These are phyloP conservation scores for Starmera quercuum DNA, from an alignment of 805 yeast species.

Conservation along the genomic window DNA sequence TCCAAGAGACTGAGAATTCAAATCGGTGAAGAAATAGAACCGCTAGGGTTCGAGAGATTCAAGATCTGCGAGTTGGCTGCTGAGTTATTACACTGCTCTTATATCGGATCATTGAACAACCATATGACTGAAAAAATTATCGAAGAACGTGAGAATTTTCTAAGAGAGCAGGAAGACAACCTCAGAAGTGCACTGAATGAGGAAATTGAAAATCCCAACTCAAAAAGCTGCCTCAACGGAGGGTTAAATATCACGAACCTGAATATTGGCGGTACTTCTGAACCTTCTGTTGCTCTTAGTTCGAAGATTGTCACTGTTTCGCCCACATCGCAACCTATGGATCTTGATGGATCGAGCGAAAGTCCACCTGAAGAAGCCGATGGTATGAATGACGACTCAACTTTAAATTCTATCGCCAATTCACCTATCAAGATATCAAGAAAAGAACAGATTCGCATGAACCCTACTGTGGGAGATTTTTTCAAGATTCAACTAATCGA, in stretches of 20 bases:
- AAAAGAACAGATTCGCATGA: conserved; percentile 30
- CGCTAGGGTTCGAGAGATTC: conserved; percentile 88
- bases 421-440: conserved; percentile 4
- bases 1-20: conserved; percentile 30
- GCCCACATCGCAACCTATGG: conserved; percentile 13
- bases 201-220: conserved; percentile 7
- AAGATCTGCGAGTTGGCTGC: conserved; percentile 91
- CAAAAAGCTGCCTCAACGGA: background rate
- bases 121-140: conserved; percentile 62
- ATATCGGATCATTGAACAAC: conserved; percentile 86
- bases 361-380: conserved; percentile 2
- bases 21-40: conserved; percentile 55
- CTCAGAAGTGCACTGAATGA: conserved; percentile 20
- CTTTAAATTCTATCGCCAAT: background rate
- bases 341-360: background rate
- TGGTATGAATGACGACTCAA: background rate
- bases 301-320: conserved; percentile 18
- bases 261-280: conserved; percentile 20
- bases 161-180: conserved; percentile 27
- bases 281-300: conserved; percentile 21
- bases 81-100: conserved; percentile 90
- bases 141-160: conserved; percentile 58
- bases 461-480: conserved; percentile 64
- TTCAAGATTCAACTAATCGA: conserved; percentile 64
- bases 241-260: conserved; percentile 15